phyloP scores from a whole-genome alignment of 2,329 filamentous ascomycete genomes.

The Ambrosiella xylebori region DNA sequence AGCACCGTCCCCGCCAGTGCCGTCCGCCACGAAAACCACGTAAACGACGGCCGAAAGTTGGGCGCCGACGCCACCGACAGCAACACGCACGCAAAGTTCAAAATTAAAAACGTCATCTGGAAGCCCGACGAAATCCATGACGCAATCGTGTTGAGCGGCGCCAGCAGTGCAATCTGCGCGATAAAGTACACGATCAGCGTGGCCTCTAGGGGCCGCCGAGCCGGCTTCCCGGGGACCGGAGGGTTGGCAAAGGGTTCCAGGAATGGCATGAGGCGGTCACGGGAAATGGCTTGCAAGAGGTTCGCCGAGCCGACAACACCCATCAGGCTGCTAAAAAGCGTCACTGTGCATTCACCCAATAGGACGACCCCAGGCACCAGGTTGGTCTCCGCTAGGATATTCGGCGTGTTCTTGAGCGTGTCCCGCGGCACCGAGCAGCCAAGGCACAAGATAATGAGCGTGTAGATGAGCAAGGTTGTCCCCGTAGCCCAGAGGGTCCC shows the following conservation, averaged over 20 bases:
- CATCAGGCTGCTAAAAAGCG: constrained; percentile 75
- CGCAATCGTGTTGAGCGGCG: constrained; percentile 74
- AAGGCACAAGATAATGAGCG: constrained; percentile 36
- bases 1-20: constrained; percentile 57
- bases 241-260: constrained; percentile 50
- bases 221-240: constrained; percentile 7
- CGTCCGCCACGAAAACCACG: constrained; percentile 77
- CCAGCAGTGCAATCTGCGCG: constrained; percentile 63
- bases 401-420: constrained; percentile 57
- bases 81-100: constrained; percentile 73
- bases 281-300: constrained; percentile 63
- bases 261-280: constrained; percentile 64
- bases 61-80: constrained; percentile 75
- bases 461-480: constrained; percentile 56
- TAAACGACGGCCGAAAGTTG: constrained; percentile 76
- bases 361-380: constrained; percentile 58
- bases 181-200: constrained; percentile 60
- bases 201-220: constrained; percentile 25
- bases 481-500: constrained; percentile 66
- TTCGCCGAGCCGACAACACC: constrained; percentile 74
- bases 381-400: constrained; percentile 68
- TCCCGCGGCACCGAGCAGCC: constrained; percentile 58
- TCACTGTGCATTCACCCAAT: constrained; percentile 65
- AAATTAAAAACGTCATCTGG: constrained; percentile 82
- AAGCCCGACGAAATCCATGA: constrained; percentile 85